Evolutionary conservation across 2,329 filamentous ascomycete genomes (phyloP).

Genomic region (Uncinocarpus reesii): DNA sequence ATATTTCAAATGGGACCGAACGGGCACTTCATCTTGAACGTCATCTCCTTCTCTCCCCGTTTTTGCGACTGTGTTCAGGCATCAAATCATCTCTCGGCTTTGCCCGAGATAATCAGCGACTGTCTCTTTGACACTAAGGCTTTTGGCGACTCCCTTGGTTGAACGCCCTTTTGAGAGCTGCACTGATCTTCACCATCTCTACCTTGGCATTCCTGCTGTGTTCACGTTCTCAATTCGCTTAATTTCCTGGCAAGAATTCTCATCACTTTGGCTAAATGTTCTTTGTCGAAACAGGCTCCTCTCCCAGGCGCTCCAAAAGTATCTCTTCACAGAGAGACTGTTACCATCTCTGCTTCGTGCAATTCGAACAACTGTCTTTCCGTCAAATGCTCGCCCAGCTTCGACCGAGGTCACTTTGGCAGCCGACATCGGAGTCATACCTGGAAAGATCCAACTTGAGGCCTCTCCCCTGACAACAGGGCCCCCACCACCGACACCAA

Average conservation of each 20-base stretch:
- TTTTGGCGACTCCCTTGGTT: neutral
- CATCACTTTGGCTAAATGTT: constrained; percentile 7
- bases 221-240: constrained; percentile 1
- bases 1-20: constrained; percentile 11
- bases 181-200: constrained; percentile 4
- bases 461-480: constrained; percentile 8
- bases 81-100: constrained; percentile 4
- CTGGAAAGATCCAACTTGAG: constrained; percentile 3
- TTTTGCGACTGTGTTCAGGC: neutral
- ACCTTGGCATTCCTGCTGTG: constrained; percentile 2
- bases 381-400: constrained; percentile 35
- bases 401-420: constrained; percentile 13
- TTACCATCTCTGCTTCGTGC: constrained; percentile 51
- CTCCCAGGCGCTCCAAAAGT: constrained; percentile 44
- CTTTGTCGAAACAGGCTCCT: constrained; percentile 31
- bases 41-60: neutral
- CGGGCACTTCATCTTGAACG: constrained; percentile 7
- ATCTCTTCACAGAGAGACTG: constrained; percentile 53
- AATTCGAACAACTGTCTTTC: constrained; percentile 70
- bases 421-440: constrained; percentile 19
- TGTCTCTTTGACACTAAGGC: neutral
- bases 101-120: neutral
- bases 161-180: neutral
- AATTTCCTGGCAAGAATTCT: neutral
- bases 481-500: constrained; percentile 17